Percentiles rank a stretch among this genome's conserved stretches.
phyloP scores from a whole-genome alignment of 1,139 yeast genomes.

The Blastobotrys ciferrii region DNA sequence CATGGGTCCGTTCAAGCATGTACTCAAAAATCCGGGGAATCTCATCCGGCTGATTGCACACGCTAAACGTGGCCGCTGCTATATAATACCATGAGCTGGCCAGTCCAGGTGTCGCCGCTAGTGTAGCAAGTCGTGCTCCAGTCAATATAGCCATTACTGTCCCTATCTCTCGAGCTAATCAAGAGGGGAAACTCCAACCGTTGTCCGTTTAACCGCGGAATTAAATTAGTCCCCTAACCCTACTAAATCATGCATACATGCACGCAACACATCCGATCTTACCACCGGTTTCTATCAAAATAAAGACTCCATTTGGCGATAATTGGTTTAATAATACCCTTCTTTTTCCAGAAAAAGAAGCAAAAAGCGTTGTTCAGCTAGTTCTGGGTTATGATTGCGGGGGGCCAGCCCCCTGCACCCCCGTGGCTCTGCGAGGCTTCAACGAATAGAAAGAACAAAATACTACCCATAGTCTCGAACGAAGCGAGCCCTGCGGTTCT shows the following conservation, averaged over 20 bases:
- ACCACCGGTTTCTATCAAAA: too few species aligned
- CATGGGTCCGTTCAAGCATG: conserved; percentile 51
- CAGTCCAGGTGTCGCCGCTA: conserved; percentile 54
- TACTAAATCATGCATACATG: background rate
- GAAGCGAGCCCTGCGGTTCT: too few species aligned
- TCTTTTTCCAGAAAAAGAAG: too few species aligned
- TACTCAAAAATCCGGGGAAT: conserved; percentile 73
- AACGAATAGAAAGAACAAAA: too few species aligned
- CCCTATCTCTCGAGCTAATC: background rate
- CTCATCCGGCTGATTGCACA: conserved; percentile 78
- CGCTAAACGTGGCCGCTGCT: conserved; percentile 81
- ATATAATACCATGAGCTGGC: conserved; percentile 66
- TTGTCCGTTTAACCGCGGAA: background rate
- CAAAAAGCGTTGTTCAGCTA: too few species aligned
- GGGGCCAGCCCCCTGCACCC: too few species aligned
- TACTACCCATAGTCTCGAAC: too few species aligned
- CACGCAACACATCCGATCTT: too few species aligned
- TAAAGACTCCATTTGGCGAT: too few species aligned
- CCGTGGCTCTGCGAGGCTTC: too few species aligned
- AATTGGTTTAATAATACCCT: too few species aligned
- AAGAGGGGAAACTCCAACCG: background rate
- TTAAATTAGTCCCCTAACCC: background rate
- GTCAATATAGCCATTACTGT: conserved; percentile 45
- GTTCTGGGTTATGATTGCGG: too few species aligned
- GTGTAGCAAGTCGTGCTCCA: conserved; percentile 57